phyloP scores from a whole-genome alignment of 495 filamentous ascomycete species.

The Glutinoglossum americanum region DNA sequence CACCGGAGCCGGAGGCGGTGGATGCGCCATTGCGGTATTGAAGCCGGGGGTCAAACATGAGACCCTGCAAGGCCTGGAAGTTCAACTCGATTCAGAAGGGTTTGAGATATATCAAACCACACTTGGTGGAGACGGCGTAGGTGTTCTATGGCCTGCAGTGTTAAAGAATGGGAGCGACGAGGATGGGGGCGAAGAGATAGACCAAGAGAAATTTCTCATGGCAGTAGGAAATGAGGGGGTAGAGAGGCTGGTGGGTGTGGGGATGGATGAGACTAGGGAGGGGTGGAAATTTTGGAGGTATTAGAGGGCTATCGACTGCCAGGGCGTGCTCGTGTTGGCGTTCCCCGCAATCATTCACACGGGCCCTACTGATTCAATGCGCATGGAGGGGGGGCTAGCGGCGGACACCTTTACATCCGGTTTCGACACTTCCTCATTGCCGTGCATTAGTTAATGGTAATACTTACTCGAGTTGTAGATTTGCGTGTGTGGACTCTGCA shows the following conservation, averaged over 20 bases:
- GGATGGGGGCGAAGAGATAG: slow-evolving; percentile 73
- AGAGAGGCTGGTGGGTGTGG: slow-evolving; percentile 41
- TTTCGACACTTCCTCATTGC: neutral
- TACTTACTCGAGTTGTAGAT: neutral
- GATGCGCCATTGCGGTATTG: slow-evolving; percentile 80
- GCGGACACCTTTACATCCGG: neutral
- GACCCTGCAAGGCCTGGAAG: slow-evolving; percentile 27
- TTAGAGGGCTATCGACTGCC: neutral
- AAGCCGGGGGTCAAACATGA: slow-evolving; percentile 27
- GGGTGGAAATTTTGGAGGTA: slow-evolving; percentile 88
- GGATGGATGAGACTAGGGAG: slow-evolving; percentile 45
- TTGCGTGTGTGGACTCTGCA: neutral
- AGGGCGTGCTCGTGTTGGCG: neutral
- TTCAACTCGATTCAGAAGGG: slow-evolving; percentile 46
- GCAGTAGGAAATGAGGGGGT: slow-evolving; percentile 65
- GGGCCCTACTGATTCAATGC: neutral
- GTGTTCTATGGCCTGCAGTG: slow-evolving; percentile 79
- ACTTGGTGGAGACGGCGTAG: slow-evolving; percentile 76
- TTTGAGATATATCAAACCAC: slow-evolving; percentile 74
- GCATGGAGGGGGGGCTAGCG: neutral
- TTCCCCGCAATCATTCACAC: neutral
- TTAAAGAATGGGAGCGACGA: slow-evolving; percentile 50
- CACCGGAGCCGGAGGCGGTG: slow-evolving; percentile 85
- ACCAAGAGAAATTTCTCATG: slow-evolving; percentile 72
- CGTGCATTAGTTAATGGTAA: neutral